Base-by-base conservation (phyloP, 768 basidiomycete genomes). In the Tylopilus balloui region DNA sequence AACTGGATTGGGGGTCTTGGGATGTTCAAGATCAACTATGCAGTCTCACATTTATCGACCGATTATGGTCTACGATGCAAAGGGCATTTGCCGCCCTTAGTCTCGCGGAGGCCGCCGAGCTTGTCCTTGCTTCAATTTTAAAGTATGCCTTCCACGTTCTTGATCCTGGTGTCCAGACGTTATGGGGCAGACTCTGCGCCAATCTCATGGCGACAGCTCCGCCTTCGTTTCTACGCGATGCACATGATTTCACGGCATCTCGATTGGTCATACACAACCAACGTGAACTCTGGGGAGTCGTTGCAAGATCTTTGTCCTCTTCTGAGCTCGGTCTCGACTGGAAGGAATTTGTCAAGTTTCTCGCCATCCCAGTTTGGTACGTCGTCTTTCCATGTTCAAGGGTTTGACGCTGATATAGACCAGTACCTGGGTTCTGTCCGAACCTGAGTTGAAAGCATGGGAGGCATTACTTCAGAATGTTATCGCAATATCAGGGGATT, bases 51-150 rank as follows among this genome's bases (percentile, higher is more conserved):
- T 63, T 73, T 24, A 64, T 78, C 11, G 59, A 61, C 38, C 72
- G 71, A 42, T 63, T 85, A 25, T 86, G 82, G 83, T 65, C 55
- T 15, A 69, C 73, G 12, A 70, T 78, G 63, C 75, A 70, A 64
- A 74, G 75, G 31, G 74, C 78, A 6, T 81, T 81, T 42, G 56
- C 67, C 17, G 34, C 57, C 1, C 27, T 66, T 8, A 72, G 65
- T 67, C 71, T 84, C 15, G 58, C 71, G 1, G 62, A 66, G 6
- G 63, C 71, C 1, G 78, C 81, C 11, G 74, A 77, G 47, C 58
- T 61, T 1, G 70, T 85, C 20, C 65, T 85, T 4, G 65, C 63
- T 0, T 69, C 70, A 0, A 55, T 83, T 14, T 55, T 83, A n/a
- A 70, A 71, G 45, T 68, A 67, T 28, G 58, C 67, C 0, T 81